Evolutionary conservation across 2,329 filamentous ascomycete genomes (phyloP), one percentile per base, ranked within the genome.

Genomic region (Talaromyces verruculosus): DNA sequence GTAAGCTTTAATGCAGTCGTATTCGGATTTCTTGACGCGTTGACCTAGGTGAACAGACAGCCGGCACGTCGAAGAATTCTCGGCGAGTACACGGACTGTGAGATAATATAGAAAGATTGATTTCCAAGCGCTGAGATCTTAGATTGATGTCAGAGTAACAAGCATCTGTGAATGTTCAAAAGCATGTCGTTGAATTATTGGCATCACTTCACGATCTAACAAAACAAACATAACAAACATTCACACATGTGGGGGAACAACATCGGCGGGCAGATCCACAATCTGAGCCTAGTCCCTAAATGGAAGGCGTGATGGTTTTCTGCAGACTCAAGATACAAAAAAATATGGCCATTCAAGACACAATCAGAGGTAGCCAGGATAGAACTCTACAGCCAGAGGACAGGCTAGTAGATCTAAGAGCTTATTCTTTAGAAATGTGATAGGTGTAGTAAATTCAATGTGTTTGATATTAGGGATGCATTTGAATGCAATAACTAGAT

Each of bases 151-250:
- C 53, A 22, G 7, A 37, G 17, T 37, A 15, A 37, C 8, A 19
- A 57, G 33, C 5, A 10, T 22, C 4, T 22, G n/a, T 57, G 33
- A 57, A 37, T 57, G 10, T 30, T 17, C 15, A 45, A 45, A 15
- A 33, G 19, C 43, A 60, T 43, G 39, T 33, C 6, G 22, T 33
- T 6, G 22, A 33, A 41, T 58, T n/a, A 39, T 37, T 58, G 30
- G 19, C 37, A 58, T 39, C 53, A 58, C 11, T 35, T 58, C 53
- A 25, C 11, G 53, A 39, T 19, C 33, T 28, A n/a, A n/a, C 5
- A 17, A 28, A 60, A 39, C 57, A 60, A 60, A 60, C 57, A 60
- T 1, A 13, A 19, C 57, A 60, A 60, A 60, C 57, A 43, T 60
- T 19, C n/a, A 8, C 22, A 43, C 67, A 5, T 43, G 57, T 60